Evolutionary conservation across 139 green algal species (phyloP).

Genomic region (Ulvella scutata): DNA sequence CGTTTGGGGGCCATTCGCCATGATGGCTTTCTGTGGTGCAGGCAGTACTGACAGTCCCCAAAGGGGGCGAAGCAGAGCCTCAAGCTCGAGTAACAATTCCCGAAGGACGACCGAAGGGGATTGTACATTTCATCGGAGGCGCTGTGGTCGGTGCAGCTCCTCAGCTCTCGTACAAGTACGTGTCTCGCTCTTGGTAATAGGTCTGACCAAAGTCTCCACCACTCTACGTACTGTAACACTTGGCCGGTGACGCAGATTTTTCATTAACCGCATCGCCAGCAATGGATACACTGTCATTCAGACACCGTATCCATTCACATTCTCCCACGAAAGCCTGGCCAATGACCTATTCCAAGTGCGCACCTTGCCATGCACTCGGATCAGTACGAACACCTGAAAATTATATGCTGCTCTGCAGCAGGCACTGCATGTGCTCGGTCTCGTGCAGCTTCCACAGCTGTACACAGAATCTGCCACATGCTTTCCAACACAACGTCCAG

Average conservation of each 20-base stretch:
- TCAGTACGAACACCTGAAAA: too few relatives aligned
- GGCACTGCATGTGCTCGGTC: too few relatives aligned
- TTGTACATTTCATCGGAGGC: constrained; percentile 52
- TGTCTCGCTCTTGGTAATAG: constrained; percentile 8
- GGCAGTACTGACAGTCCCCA: not conserved
- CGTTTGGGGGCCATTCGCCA: too few relatives aligned
- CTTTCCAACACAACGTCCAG: not conserved
- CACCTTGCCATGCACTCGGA: too few relatives aligned
- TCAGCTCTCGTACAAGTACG: constrained; percentile 20
- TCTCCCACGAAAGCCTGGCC: constrained; percentile 19
- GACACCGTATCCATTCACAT: constrained; percentile 45
- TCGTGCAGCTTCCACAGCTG: too few relatives aligned
- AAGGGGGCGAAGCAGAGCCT: not conserved
- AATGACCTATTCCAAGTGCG: not conserved
- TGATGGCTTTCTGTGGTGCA: too few relatives aligned
- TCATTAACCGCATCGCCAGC: constrained; percentile 24
- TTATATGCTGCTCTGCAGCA: too few relatives aligned
- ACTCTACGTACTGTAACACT: not conserved
- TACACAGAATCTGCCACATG: constrained; percentile 5
- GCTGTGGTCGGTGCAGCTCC: constrained; percentile 48
- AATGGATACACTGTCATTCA: constrained; percentile 42
- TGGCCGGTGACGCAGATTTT: not conserved
- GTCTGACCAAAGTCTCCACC: not conserved
- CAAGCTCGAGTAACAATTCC: not conserved
- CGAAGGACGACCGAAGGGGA: constrained; percentile 13